Conservation (phyloP, 2,329 filamentous ascomycete species). For the Fusarium nygamai region DNA sequence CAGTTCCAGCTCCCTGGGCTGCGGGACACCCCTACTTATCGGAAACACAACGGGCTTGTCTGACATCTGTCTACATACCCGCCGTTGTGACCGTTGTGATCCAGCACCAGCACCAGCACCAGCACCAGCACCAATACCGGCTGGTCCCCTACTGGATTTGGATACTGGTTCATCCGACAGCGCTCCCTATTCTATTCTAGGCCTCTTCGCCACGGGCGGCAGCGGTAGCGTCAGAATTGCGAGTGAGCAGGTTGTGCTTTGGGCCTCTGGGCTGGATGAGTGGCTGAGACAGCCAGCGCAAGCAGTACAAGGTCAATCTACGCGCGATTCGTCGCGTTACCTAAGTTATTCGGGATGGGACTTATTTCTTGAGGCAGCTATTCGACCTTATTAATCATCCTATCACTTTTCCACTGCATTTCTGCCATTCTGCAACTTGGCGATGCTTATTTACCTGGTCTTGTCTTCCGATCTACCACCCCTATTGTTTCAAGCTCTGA, state of each 20-base stretch:
- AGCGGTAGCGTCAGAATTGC: not conserved
- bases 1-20: conserved; percentile 12
- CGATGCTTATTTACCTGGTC: conserved; percentile 9
- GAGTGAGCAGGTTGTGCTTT: conserved; percentile 5
- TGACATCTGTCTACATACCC: not conserved
- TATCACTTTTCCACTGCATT: not conserved
- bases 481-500: conserved; percentile 22
- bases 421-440: not conserved
- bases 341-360: conserved; percentile 36
- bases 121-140: not conserved
- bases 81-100: not conserved
- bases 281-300: conserved; percentile 19
- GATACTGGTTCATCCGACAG: not conserved
- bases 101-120: not conserved
- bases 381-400: conserved; percentile 1
- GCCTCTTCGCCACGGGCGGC: not conserved
- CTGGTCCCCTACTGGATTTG: not conserved
- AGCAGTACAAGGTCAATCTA: conserved; percentile 17
- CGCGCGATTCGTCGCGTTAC: conserved; percentile 29
- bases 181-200: not conserved
- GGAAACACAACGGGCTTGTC: conserved; percentile 34
- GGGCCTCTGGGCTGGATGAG: conserved; percentile 10
- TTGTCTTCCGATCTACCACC: conserved; percentile 4
- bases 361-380: conserved; percentile 21
- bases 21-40: conserved; percentile 27